phyloP scores from a whole-genome alignment of 2,329 filamentous ascomycete species.

The Trichoderma sp. region DNA sequence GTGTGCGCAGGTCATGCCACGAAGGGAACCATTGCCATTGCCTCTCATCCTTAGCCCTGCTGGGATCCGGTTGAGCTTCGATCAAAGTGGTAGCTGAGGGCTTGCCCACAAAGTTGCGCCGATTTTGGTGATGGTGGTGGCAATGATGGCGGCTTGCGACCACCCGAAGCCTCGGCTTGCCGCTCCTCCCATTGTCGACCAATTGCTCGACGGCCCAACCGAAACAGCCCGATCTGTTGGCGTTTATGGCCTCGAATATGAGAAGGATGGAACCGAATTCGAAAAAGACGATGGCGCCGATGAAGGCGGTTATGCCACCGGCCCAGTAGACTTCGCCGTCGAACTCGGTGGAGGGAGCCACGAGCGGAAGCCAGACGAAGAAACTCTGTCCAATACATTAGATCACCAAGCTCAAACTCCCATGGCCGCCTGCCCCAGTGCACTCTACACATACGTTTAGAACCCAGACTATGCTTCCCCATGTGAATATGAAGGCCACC shows the following conservation, averaged over 20 bases:
- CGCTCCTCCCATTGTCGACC: slow-evolving; percentile 30
- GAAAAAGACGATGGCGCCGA: slow-evolving; percentile 64
- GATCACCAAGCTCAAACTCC: not conserved
- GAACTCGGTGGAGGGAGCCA: slow-evolving; percentile 53
- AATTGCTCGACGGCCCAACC: slow-evolving; percentile 63
- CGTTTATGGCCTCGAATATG: slow-evolving; percentile 67
- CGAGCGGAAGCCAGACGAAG: slow-evolving; percentile 62
- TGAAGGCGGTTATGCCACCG: slow-evolving; percentile 61
- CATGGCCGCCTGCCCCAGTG: not conserved
- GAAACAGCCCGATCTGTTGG: slow-evolving; percentile 63
- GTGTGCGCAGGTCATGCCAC: slow-evolving; percentile 52
- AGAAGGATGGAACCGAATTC: slow-evolving; percentile 62
- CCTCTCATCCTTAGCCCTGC: slow-evolving; percentile 23
- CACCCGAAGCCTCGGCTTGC: slow-evolving; percentile 7
- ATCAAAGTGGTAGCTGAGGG: not conserved
- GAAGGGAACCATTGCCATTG: slow-evolving; percentile 62
- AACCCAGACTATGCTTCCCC: slow-evolving; percentile 28
- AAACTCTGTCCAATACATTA: slow-evolving; percentile 55
- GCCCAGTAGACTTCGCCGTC: slow-evolving; percentile 49
- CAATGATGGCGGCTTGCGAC: slow-evolving; percentile 23
- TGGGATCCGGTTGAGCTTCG: not conserved
- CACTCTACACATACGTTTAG: slow-evolving; percentile 38
- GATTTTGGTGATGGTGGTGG: slow-evolving; percentile 31
- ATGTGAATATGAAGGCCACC: slow-evolving; percentile 42
- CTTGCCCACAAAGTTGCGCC: slow-evolving; percentile 24